Evolutionary conservation across 495 filamentous ascomycete genomes (phyloP).

Genomic region (Penicillium taxi): DNA sequence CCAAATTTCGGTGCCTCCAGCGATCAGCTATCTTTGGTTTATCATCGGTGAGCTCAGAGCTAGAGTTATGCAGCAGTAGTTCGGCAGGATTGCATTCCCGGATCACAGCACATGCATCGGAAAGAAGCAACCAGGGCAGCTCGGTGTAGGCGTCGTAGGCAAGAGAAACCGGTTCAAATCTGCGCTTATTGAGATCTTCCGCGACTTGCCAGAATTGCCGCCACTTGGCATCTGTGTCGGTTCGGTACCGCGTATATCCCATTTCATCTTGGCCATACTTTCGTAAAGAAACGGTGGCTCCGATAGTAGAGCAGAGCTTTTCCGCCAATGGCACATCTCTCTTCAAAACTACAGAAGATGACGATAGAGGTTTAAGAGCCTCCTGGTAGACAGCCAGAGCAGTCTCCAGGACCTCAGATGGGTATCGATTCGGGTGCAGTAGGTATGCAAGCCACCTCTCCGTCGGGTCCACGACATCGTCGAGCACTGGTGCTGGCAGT

Average conservation of each 20-base stretch:
- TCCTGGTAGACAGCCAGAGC: constrained; percentile 67
- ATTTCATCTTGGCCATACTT: constrained; percentile 54
- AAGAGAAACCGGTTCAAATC: constrained; percentile 69
- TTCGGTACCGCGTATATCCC: constrained; percentile 63
- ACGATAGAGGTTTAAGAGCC: constrained; percentile 39
- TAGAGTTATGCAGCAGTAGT: constrained; percentile 45
- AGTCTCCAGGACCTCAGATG: constrained; percentile 69
- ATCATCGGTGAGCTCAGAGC: constrained; percentile 24
- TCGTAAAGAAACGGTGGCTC: constrained; percentile 52
- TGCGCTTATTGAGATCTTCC: constrained; percentile 74
- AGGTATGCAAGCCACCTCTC: constrained; percentile 54
- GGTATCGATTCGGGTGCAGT: constrained; percentile 72
- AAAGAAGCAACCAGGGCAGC: constrained; percentile 73
- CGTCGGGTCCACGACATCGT: constrained; percentile 52
- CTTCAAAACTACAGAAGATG: constrained; percentile 27
- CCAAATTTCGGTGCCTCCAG: constrained; percentile 37
- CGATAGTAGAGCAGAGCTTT: constrained; percentile 61
- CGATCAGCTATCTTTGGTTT: constrained; percentile 34
- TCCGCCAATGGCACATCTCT: constrained; percentile 50
- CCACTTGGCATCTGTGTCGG: constrained; percentile 76
- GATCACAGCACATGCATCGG: constrained; percentile 70
- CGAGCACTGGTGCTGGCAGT: constrained; percentile 46
- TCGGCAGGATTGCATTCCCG: constrained; percentile 74
- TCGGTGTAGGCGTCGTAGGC: constrained; percentile 60
- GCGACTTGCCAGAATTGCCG: constrained; percentile 78